A percentile compares a stretch with the other conserved stretches of the same genome.
Conservation (phyloP, 371 early-diverging fungal species). For the Mortierella sp. region DNA sequence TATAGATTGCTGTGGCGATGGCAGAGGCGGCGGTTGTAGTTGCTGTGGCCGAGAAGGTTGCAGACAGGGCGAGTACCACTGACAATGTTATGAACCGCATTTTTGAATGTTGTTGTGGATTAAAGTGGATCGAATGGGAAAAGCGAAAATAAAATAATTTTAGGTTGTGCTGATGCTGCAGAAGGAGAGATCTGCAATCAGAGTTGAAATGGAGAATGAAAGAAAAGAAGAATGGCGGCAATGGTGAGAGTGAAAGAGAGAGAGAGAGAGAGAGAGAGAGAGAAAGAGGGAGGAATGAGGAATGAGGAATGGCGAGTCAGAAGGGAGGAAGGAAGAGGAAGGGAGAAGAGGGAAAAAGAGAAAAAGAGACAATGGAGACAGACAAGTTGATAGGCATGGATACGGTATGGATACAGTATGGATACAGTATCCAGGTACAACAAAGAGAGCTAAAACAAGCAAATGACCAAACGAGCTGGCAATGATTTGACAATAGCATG, state of each 20-base stretch:
- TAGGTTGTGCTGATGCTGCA: not conserved
- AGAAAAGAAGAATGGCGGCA: not conserved
- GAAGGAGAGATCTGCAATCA: not conserved
- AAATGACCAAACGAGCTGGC: not conserved
- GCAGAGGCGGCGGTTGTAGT: not conserved
- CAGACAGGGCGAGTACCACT: conserved; percentile 18
- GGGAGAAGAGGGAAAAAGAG: not conserved
- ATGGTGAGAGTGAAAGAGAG: conserved; percentile 3
- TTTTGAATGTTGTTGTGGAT: not conserved
- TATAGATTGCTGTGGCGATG: not conserved
- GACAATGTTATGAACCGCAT: conserved; percentile 35
- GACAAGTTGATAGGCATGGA: not conserved
- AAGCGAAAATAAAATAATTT: not conserved
- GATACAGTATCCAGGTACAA: conserved; percentile 3
- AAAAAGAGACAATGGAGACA: not conserved
- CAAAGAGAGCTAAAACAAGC: not conserved
- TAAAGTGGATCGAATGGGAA: not conserved
- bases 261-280: not conserved
- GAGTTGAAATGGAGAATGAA: not conserved
- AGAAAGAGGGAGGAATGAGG: not conserved
- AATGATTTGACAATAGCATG: not conserved
- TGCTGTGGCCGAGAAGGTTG: conserved; percentile 12
- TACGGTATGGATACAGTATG: too few species aligned
- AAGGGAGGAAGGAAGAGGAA: not conserved
- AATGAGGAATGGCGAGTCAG: not conserved